Base-by-base conservation (phyloP, 2,329 filamentous ascomycete genomes). In the Colletotrichum chrysophilum region DNA sequence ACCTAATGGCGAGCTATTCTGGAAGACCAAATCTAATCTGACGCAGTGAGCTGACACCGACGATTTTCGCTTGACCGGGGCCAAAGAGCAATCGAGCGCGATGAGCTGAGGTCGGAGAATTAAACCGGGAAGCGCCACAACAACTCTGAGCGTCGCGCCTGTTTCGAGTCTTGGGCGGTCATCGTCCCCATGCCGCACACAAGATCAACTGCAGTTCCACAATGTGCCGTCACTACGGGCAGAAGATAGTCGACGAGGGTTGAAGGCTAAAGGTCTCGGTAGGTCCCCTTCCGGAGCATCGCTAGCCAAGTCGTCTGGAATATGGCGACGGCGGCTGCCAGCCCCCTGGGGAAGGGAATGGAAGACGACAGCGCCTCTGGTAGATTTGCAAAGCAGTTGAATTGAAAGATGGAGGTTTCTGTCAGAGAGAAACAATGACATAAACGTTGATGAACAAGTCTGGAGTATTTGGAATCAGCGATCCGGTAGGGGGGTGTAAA, bases 81-180 rank as follows among this genome's bases (percentile, higher is more conserved):
- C 48, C 64, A 64, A 34, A 21, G 70, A 52, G 34, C 58, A 43
- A 64, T 16, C 64, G 55, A 30, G 38, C 66, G 36, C 24, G 7
- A 36, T 30, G 34, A 60, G 28, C 21, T 61, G n/a, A 61, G 16
- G n/a, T 68, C 74, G 73, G 73, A 73, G 64, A 75, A 67, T 73
- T 65, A 67, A 48, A n/a, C 26, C 62, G 70, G 70, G 32, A 74
- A 61, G 36, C 32, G 64, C 55, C 69, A 43, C 38, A 32, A 52
- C 28, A 32, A n/a, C 55, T 56, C 12, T 21, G 28, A 36, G 58
- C 30, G 34, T 24, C 58, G 58, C 58, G 34, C 26, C 43, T 68
- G 56, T 48, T 76, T 73, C 34, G 74, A 30, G 34, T 12, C 10
- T 28, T 30, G 18, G 24, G 34, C 24, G 32, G 38, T 13, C 18